Evolutionary conservation across 2,329 filamentous ascomycete genomes (phyloP).

Genomic region (Aspergillus arachidicola): DNA sequence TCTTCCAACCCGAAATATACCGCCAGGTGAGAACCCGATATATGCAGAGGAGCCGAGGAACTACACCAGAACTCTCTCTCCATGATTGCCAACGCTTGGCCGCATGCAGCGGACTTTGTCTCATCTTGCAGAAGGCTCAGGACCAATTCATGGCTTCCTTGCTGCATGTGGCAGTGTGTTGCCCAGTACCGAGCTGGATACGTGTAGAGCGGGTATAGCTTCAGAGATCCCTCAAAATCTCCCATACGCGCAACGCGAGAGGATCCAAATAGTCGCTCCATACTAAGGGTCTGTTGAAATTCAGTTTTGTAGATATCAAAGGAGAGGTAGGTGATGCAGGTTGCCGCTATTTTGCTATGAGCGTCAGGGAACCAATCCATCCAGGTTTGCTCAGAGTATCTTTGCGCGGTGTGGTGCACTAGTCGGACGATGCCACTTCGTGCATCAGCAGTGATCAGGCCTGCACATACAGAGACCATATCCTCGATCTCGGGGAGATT

Average conservation of each 20-base stretch:
- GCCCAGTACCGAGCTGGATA: neutral
- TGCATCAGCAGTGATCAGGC: conserved; percentile 36
- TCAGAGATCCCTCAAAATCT: neutral
- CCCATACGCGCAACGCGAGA: neutral
- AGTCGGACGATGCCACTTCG: conserved; percentile 31
- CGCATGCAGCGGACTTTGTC: neutral
- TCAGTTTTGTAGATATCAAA: conserved; percentile 14
- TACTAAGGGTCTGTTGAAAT: too few relatives aligned
- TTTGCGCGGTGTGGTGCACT: conserved; percentile 36
- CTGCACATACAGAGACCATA: conserved; percentile 32
- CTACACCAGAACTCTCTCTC: neutral
- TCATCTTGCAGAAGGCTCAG: neutral
- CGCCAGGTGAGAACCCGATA: neutral
- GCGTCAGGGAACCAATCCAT: conserved; percentile 16
- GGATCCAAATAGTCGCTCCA: too few relatives aligned
- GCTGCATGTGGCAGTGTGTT: too few relatives aligned
- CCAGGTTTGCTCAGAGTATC: conserved; percentile 29
- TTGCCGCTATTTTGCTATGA: conserved; percentile 14
- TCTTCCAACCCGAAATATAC: neutral
- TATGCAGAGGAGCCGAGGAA: neutral
- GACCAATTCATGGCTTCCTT: neutral
- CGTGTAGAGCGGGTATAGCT: neutral
- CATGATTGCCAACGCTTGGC: neutral
- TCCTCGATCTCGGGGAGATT: conserved; percentile 35
- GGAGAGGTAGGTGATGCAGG: conserved; percentile 25